Evolutionary conservation across 129 eudicot species (phyloP), one percentile per base, ranked within the genome.

Genomic region (Deinandra increscens): DNA sequence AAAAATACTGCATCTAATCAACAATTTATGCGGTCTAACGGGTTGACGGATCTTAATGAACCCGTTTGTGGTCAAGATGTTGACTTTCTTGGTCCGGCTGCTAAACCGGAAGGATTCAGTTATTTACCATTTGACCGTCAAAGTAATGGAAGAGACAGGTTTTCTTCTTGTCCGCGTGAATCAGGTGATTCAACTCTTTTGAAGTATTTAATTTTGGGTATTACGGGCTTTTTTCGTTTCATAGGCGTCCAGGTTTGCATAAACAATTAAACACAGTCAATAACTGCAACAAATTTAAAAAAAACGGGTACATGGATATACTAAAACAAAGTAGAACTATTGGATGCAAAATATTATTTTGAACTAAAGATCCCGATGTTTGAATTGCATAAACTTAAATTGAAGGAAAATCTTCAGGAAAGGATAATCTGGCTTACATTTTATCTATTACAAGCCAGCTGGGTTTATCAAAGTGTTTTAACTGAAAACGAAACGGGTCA

Each of bases 21-120:
- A 33, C 34, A 53, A 61, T 66, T 75, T 60, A 82, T 71, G 65
- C 69, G 81, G 67, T 64, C 81, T 48, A 73, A 55, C 66, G 79
- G 82, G 10, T 77, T 92, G 82, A 91, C 88, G 42, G 98, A 92
- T 80, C 83, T 92, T 63, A 92, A 92, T 64, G 95, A 92, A 70
- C 98, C 98, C 19, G 3, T 86, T 50, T 20, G 62, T 63, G 78
- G 59, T 66, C 81, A 71, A 26, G 64, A 63, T 55, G 64, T 78
- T 74, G 95, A 89, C 74, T 73, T 77, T 82, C 51, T 79, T 51
- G 79, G 79, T 66, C 67, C 66, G 33, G 41, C 68, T 18, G 36
- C 67, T 55, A 58, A 78, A 62, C 65, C 75, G 71, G 54, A 42
- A 58, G 59, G 67, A 64, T 39, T 76, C 31, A 9, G 33, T 53